Conservation (phyloP, 2,329 filamentous ascomycete genomes). For the Colletotrichum graminicola region DNA sequence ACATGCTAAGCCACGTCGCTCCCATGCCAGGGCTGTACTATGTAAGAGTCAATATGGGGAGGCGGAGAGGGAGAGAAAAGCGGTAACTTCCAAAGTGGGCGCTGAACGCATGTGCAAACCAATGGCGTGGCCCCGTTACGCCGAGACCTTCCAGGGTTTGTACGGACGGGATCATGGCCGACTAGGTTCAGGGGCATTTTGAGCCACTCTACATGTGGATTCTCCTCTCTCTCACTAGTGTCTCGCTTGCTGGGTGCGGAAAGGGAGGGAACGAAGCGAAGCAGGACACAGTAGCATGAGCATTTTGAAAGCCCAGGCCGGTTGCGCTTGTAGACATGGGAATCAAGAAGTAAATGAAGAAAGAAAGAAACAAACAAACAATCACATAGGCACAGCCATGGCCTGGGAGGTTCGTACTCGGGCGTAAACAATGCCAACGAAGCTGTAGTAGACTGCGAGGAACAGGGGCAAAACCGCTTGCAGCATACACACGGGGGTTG, state of each 20-base stretch:
- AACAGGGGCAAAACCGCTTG: not conserved
- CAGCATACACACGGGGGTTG: not conserved
- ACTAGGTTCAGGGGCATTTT: slow-evolving; percentile 28
- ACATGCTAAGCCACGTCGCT: slow-evolving; percentile 35
- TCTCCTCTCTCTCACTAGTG: not conserved
- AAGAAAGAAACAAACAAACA: not conserved
- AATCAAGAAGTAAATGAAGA: not conserved
- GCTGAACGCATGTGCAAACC: slow-evolving; percentile 2
- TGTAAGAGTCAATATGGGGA: slow-evolving; percentile 3
- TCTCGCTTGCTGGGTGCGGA: slow-evolving; percentile 37
- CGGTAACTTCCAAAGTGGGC: slow-evolving; percentile 16
- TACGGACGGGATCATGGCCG: slow-evolving; percentile 21
- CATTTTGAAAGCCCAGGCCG: not conserved
- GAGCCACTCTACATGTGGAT: slow-evolving; percentile 31
- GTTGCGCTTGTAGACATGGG: slow-evolving; percentile 9
- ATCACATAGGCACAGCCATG: slow-evolving; percentile 1
- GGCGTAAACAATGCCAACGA: slow-evolving; percentile 20
- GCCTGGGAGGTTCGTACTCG: slow-evolving; percentile 11
- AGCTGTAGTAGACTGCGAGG: not conserved
- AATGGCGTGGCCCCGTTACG: slow-evolving; percentile 22
- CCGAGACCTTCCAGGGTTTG: slow-evolving; percentile 21
- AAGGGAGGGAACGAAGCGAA: slow-evolving; percentile 26
- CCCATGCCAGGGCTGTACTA: slow-evolving; percentile 12
- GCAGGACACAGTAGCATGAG: slow-evolving; percentile 19
- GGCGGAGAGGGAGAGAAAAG: not conserved